Percentiles rank a stretch among this genome's conserved stretches.
Evolutionary conservation across 805 yeast species (phyloP).

Genomic region (Jamesozyma rosinii): DNA sequence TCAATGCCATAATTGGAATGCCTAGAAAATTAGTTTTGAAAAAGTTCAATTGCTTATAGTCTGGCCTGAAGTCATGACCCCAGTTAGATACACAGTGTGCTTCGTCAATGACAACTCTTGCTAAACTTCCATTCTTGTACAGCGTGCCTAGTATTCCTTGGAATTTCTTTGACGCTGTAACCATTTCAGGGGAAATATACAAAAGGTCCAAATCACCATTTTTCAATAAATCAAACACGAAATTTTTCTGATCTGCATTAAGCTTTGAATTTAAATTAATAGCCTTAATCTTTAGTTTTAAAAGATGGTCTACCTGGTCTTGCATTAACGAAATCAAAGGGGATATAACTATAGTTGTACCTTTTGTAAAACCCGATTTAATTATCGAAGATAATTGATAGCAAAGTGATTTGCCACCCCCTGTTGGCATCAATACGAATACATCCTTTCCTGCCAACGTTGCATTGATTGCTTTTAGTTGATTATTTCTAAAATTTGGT

Average conservation of each 20-base stretch:
- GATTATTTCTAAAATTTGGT: slow-evolving; percentile 66
- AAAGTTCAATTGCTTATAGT: slow-evolving; percentile 69
- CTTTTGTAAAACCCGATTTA: slow-evolving; percentile 60
- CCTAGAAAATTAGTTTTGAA: slow-evolving; percentile 68
- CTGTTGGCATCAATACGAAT: slow-evolving; percentile 95
- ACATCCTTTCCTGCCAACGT: slow-evolving; percentile 73
- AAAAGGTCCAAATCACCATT: slow-evolving; percentile 65
- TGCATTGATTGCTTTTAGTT: slow-evolving; percentile 76
- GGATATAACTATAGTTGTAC: slow-evolving; percentile 85
- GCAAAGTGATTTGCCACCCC: slow-evolving; percentile 95
- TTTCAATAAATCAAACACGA: slow-evolving; percentile 51
- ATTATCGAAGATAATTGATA: slow-evolving; percentile 91
- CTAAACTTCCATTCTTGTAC: slow-evolving; percentile 48
- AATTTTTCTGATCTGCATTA: slow-evolving; percentile 49
- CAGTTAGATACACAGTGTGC: slow-evolving; percentile 97
- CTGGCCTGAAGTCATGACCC: slow-evolving; percentile 98
- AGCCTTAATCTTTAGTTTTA: slow-evolving; percentile 60
- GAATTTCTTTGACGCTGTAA: slow-evolving; percentile 62
- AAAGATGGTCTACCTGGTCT: slow-evolving; percentile 83
- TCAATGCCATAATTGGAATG: slow-evolving; percentile 88
- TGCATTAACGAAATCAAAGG: slow-evolving; percentile 95
- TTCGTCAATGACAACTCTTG: slow-evolving; percentile 88
- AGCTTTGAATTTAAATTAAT: slow-evolving; percentile 82
- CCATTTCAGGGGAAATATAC: slow-evolving; percentile 92
- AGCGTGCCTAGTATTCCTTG: slow-evolving; percentile 52